These are phyloP conservation scores for Ophiocordyceps camponoti-leonardi DNA, from an alignment of 2,329 filamentous ascomycete genomes.

Conservation along the genomic window DNA sequence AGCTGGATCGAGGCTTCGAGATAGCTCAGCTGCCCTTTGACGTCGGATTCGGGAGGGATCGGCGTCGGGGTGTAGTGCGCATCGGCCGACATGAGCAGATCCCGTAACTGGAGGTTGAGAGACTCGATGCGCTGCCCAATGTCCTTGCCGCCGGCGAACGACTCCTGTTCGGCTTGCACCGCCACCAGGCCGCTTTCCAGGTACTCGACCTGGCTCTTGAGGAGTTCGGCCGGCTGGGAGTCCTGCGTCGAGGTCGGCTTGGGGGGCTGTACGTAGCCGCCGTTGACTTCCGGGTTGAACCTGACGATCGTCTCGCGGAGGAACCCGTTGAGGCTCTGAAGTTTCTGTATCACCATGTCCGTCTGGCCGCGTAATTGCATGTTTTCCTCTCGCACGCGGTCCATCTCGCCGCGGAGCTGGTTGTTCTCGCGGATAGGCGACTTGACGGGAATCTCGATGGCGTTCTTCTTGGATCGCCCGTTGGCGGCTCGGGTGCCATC, in stretches of 20 bases:
- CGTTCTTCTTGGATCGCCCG: conserved; percentile 19
- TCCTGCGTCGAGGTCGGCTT: conserved; percentile 9
- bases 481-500: conserved; percentile 27
- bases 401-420: conserved; percentile 29
- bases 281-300: conserved; percentile 38
- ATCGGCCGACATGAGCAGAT: conserved; percentile 32
- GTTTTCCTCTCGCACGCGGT: conserved; percentile 29
- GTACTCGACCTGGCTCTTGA: conserved; percentile 49
- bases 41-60: conserved; percentile 31
- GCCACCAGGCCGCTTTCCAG: conserved; percentile 47
- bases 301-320: conserved; percentile 50
- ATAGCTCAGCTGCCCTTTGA: conserved; percentile 52
- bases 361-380: conserved; percentile 16
- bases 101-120: conserved; percentile 48
- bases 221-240: conserved; percentile 25
- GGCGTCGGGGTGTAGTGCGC: conserved; percentile 40
- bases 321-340: conserved; percentile 51
- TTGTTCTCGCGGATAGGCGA: conserved; percentile 38
- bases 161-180: conserved; percentile 40
- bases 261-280: conserved; percentile 26
- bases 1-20: conserved; percentile 42
- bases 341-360: conserved; percentile 24
- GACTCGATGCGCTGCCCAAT: conserved; percentile 37
- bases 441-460: conserved; percentile 40
- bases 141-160: conserved; percentile 13